Evolutionary conservation across 179 eudicot genomes (phyloP).

Genomic region (Patellifolia procumbens): DNA sequence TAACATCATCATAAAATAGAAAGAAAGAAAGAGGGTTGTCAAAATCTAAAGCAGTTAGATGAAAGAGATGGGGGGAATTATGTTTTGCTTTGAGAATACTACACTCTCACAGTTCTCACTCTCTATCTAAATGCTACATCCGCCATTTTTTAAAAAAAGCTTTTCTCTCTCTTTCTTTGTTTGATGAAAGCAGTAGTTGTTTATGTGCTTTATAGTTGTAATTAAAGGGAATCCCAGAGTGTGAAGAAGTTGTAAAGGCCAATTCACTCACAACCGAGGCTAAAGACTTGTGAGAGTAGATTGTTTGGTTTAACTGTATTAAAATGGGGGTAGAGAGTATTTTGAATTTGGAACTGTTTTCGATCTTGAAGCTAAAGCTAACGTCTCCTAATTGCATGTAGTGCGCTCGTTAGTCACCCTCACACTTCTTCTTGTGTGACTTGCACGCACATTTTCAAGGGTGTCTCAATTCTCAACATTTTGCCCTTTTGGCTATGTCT

Average conservation of each 20-base stretch:
- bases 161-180: not conserved
- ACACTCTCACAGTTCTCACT: constrained; percentile 17
- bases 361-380: not conserved
- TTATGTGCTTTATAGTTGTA: constrained; percentile 2
- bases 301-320: constrained; percentile 12
- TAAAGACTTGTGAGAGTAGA: constrained; percentile 37
- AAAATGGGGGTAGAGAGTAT: not conserved
- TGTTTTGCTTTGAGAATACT: constrained; percentile 41
- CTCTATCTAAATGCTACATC: not conserved
- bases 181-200: constrained; percentile 22
- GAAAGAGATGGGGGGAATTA: constrained; percentile 25
- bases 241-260: constrained; percentile 20
- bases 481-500: too few relatives aligned
- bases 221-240: not conserved
- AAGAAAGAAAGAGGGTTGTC: constrained; percentile 5
- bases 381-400: constrained; percentile 1
- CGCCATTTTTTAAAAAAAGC: constrained; percentile 20
- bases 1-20: not conserved
- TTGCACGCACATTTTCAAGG: constrained; percentile 8
- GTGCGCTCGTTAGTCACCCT: not conserved
- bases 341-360: constrained; percentile 11
- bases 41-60: constrained; percentile 32
- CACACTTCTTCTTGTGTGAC: constrained; percentile 11
- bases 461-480: not conserved
- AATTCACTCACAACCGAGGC: constrained; percentile 32